Percentiles rank a stretch among this genome's conserved stretches.
Evolutionary conservation across 2,329 filamentous ascomycete species (phyloP).

Genomic region (Pochonia chlamydosporia): DNA sequence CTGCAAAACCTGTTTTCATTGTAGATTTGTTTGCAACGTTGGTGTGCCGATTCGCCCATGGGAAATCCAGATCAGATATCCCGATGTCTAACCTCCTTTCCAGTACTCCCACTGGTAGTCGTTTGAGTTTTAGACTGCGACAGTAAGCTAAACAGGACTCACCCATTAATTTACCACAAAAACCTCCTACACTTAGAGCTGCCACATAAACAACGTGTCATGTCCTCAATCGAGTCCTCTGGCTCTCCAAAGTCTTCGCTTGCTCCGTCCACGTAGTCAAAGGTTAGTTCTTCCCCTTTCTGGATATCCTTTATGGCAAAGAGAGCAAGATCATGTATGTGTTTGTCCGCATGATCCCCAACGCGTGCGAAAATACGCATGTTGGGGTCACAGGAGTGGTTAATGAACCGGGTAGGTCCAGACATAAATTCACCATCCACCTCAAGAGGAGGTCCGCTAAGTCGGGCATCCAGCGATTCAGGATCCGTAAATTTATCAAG

Average conservation of each 20-base stretch:
- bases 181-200: conserved; percentile 61
- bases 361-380: conserved; percentile 74
- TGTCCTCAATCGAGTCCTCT: conserved; percentile 38
- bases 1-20: no score
- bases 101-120: no score
- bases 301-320: conserved; percentile 65
- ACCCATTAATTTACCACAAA: conserved; percentile 60
- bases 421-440: conserved; percentile 72
- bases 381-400: conserved; percentile 76
- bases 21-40: no score
- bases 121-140: no score
- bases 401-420: conserved; percentile 75
- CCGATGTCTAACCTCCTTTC: no score
- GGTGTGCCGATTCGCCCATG: no score
- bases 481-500: conserved; percentile 73
- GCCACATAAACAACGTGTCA: conserved; percentile 58
- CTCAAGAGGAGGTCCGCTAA: conserved; percentile 51
- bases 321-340: conserved; percentile 70
- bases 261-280: conserved; percentile 70
- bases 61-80: no score
- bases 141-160: no score
- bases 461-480: conserved; percentile 47
- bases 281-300: conserved; percentile 65
- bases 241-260: conserved; percentile 40
- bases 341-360: conserved; percentile 68